phyloP scores from a whole-genome alignment of 2,329 filamentous ascomycete species.

The Mycocentrospora acerina region DNA sequence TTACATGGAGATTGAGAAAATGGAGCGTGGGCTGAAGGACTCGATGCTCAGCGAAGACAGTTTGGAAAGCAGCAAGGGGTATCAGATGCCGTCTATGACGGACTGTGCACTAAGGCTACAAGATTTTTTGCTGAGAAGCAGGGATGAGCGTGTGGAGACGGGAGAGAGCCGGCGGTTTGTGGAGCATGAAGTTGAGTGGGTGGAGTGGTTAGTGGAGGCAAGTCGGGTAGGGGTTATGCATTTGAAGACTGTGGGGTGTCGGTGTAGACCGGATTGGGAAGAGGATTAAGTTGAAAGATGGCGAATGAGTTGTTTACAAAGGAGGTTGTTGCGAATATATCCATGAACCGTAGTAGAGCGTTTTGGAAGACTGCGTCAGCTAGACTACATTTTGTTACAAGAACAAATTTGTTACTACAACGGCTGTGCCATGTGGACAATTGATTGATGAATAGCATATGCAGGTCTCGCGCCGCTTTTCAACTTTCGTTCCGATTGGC shows the following conservation, averaged over 20 bases:
- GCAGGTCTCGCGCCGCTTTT: not conserved
- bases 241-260: conserved; percentile 25
- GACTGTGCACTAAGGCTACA: conserved; percentile 18
- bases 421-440: too few relatives aligned
- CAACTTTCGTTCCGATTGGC: not conserved
- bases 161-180: conserved; percentile 23
- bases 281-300: conserved; percentile 4
- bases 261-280: conserved; percentile 29
- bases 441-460: not conserved
- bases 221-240: conserved; percentile 30
- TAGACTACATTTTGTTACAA: too few relatives aligned
- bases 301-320: not conserved
- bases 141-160: conserved; percentile 19
- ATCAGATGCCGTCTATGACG: conserved; percentile 1
- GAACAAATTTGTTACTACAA: too few relatives aligned
- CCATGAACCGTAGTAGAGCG: too few relatives aligned
- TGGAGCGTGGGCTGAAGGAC: not conserved
- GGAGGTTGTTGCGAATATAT: too few relatives aligned
- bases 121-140: conserved; percentile 16
- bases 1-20: conserved; percentile 4
- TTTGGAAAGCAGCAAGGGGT: too few relatives aligned
- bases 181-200: conserved; percentile 34
- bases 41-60: not conserved
- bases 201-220: conserved; percentile 30
- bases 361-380: too few relatives aligned